Base-by-base conservation (phyloP, 2,329 filamentous ascomycete species). In the Dissoconium aciculare region DNA sequence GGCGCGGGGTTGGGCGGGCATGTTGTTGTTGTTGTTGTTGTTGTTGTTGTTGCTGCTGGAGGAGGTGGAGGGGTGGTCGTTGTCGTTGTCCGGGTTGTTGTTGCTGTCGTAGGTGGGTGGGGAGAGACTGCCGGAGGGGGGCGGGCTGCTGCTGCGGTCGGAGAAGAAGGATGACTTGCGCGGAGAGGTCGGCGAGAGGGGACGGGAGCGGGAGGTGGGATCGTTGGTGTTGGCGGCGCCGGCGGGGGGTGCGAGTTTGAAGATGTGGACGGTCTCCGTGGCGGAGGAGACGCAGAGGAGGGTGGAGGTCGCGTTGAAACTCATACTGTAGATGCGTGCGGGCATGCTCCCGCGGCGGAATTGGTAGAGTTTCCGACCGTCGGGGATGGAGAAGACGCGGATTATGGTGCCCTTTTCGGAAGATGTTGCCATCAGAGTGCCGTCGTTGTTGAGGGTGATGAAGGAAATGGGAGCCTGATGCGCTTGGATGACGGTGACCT, bases 391-490 rank as follows among this genome's bases (percentile, higher is more conserved):
- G 56, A 98, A 98, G 31, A 98, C 84, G 11, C 89, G 76, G 41
- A 98, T 92, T 37, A 98, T 92, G 1, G 89, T 98, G 41, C 89
- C 89, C 31, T 92, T 98, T 54, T 98, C 89, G 13, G 87, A 95
- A 2, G 89, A 83, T 2, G 89, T 98, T 10, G 89, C 89, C 26
- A 98, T 66, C 26, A 94, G 59, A 3, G 81, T 94, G 9, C 89
- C 89, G 38, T 94, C 84, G 49, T 74, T 85, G 55, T 94, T 98
- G 38, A 98, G 66, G 13, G 84, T 79, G 32, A 98, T 82, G 51
- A 77, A 89, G 9, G 82, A 92, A 11, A 98, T 58, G 0, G 89
- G 85, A 10, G 89, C 83, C 38, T 85, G 78, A 57, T 98, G 89
- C 11, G 89, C 89, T 56, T 94, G 84, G 33, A 95, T 79, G 15